Conservation (phyloP, 1,284 basidiomycete species). For the Fomitopsis pinicola region DNA sequence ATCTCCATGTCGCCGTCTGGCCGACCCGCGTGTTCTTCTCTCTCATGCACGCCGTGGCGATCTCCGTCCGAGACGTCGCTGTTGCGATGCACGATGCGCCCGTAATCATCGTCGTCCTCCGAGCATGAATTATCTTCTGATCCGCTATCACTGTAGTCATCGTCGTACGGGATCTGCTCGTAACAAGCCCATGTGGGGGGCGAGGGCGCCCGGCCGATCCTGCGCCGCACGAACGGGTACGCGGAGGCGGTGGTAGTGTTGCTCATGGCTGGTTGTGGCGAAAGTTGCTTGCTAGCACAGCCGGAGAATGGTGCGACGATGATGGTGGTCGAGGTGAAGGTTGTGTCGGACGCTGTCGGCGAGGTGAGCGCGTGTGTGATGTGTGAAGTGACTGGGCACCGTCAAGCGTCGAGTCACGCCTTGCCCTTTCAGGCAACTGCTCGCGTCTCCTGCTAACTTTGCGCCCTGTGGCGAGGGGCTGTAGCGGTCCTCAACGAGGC, state of each 20-base stretch:
- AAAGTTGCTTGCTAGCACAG: constrained; percentile 4
- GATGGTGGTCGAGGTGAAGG: constrained; percentile 22
- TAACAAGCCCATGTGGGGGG: constrained; percentile 84
- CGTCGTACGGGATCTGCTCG: constrained; percentile 71
- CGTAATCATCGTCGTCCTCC: constrained; percentile 68
- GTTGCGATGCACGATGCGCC: constrained; percentile 24
- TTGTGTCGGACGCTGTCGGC: constrained; percentile 5
- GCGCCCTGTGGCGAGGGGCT: too few relatives aligned
- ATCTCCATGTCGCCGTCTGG: constrained; percentile 57
- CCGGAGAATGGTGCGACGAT: constrained; percentile 13
- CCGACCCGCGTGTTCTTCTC: constrained; percentile 34
- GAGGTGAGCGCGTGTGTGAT: constrained; percentile 4
- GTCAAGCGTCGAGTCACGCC: constrained; percentile 9
- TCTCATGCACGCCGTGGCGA: constrained; percentile 21
- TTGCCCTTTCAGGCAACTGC: constrained; percentile 1
- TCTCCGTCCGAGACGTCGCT: constrained; percentile 28
- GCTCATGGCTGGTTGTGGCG: constrained; percentile 32
- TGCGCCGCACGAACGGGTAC: constrained; percentile 55
- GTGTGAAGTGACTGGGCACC: constrained; percentile 6
- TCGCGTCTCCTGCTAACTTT: too few relatives aligned
- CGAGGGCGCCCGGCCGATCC: constrained; percentile 71
- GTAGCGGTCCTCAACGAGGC: too few relatives aligned
- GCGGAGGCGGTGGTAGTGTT: constrained; percentile 18
- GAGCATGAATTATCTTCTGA: constrained; percentile 53
- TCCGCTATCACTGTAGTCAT: constrained; percentile 39